These are phyloP conservation scores for Plasmodium inui DNA, from an alignment of 169 alveolate genomes.

Conservation along the genomic window DNA sequence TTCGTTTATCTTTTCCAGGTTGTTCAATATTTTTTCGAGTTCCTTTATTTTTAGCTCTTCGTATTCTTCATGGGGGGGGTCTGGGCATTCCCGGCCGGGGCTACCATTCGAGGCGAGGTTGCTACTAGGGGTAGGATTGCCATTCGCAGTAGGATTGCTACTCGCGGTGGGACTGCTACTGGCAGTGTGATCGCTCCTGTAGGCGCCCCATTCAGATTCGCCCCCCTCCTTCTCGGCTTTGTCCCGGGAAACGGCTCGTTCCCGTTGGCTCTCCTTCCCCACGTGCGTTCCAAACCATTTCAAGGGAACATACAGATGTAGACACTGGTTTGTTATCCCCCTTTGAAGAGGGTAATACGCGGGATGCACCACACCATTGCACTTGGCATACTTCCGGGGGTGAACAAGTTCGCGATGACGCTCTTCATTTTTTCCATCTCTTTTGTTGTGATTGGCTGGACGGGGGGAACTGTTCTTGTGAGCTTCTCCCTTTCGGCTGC, in stretches of 20 bases:
- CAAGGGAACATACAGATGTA: not conserved
- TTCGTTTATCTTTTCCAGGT: conserved; percentile 37
- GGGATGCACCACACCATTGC: not conserved
- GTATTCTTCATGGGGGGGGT: not conserved
- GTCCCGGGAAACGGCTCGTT: not conserved
- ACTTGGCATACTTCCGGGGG: not conserved
- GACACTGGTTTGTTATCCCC: not conserved
- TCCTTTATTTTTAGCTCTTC: conserved; percentile 34
- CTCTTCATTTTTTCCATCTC: not conserved
- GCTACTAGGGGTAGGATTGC: not conserved
- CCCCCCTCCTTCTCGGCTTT: not conserved
- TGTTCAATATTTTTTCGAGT: conserved; percentile 18
- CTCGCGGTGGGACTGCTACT: not conserved
- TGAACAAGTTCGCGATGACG: not conserved
- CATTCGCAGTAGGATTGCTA: not conserved
- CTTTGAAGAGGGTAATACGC: not conserved
- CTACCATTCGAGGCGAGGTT: not conserved
- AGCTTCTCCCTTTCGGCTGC: not conserved
- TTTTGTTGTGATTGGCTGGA: not conserved
- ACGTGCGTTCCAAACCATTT: conserved; percentile 4
- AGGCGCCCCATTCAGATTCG: not conserved
- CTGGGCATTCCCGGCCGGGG: too few species aligned
- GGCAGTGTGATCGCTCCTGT: not conserved
- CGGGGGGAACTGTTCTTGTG: not conserved
- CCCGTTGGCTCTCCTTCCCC: not conserved